Percentiles rank a stretch among this genome's conserved stretches.
Evolutionary conservation across 2,329 filamentous ascomycete genomes (phyloP).

Genomic region (Xylaria hypoxylon): DNA sequence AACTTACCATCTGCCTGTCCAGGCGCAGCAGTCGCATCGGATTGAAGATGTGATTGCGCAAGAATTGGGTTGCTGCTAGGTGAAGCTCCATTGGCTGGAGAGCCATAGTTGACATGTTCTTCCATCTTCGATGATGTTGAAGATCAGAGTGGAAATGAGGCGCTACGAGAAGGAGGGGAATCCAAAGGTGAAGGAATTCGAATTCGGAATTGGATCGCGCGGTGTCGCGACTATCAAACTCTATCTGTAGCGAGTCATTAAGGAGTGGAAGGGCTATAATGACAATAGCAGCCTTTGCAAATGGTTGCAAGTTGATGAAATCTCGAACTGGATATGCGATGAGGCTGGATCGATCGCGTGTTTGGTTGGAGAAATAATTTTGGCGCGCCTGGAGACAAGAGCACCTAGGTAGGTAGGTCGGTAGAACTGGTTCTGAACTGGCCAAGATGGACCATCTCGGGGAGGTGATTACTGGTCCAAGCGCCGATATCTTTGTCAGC

Average conservation of each 20-base stretch:
- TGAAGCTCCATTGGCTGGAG: constrained; percentile 66
- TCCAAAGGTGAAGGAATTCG: constrained; percentile 20
- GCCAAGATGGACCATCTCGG: neutral
- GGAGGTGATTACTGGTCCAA: constrained; percentile 4
- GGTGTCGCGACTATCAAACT: constrained; percentile 37
- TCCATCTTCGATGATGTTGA: constrained; percentile 62
- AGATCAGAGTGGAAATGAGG: constrained; percentile 40
- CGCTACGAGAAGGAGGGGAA: constrained; percentile 24
- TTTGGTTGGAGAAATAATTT: constrained; percentile 55
- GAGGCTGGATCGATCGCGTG: constrained; percentile 50
- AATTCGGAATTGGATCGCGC: constrained; percentile 38
- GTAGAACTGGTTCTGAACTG: neutral
- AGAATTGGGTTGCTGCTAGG: constrained; percentile 68
- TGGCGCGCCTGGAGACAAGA: constrained; percentile 46
- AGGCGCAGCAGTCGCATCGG: constrained; percentile 54
- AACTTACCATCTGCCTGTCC: constrained; percentile 61
- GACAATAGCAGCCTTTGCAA: constrained; percentile 28
- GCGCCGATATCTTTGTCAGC: neutral
- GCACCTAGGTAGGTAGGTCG: constrained; percentile 10
- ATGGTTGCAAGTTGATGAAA: constrained; percentile 37
- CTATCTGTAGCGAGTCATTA: constrained; percentile 40
- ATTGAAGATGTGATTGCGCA: constrained; percentile 65
- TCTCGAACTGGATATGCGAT: constrained; percentile 40
- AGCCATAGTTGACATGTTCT: constrained; percentile 67
- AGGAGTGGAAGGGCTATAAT: constrained; percentile 31